Evolutionary conservation across 768 basidiomycete genomes (phyloP), one percentile per base, ranked within the genome.

Genomic region (Pholiota conissans): DNA sequence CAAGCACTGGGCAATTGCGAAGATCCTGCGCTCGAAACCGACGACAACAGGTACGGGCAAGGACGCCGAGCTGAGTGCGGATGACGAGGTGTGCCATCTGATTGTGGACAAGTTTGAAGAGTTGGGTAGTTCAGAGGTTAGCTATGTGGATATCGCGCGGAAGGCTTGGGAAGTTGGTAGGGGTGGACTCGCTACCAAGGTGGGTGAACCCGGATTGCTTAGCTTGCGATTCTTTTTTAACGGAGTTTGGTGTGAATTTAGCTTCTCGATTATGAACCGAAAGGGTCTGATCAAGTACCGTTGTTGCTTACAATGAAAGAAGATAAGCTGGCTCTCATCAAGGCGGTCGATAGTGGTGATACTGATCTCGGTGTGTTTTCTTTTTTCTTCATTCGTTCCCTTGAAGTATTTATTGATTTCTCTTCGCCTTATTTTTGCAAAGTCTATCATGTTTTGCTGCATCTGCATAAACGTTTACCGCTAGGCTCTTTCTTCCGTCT

Each of bases 361-460:
- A 93, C 94, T 0, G 95, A 99, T 72, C 82, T 99, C 2, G 89
- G 95, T 96, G 65, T 24, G 81, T 71, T 7, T 14, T 26, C 11
- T 52, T 35, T 16, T 8, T 39, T 27, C 1, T 49, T 35, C 37
- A 7, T 7, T 7, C 10, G 22, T 45, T 4, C n/a, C 6, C 39
- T 20, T 49, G 20, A 13, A 34, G 13, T 37, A 8, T 48, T n/a
- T 29, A n/a, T 65, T 22, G 48, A 46, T n/a, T 47, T 18, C 13
- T 52, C n/a, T 37, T 14, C 14, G 35, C 6, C n/a, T 24, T 10
- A 20, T 42, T 39, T 24, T 32, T 32, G 28, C 47, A n/a, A 49
- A 97, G 97, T 98, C 3, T 98, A 97, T 69, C 89, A 95, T 69
- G 95, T 98, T 46, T 79, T 99, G 10, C 80, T 98, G 6, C 88